Base-by-base conservation (phyloP, 2,329 filamentous ascomycete genomes). In the Microcera coccophila region DNA sequence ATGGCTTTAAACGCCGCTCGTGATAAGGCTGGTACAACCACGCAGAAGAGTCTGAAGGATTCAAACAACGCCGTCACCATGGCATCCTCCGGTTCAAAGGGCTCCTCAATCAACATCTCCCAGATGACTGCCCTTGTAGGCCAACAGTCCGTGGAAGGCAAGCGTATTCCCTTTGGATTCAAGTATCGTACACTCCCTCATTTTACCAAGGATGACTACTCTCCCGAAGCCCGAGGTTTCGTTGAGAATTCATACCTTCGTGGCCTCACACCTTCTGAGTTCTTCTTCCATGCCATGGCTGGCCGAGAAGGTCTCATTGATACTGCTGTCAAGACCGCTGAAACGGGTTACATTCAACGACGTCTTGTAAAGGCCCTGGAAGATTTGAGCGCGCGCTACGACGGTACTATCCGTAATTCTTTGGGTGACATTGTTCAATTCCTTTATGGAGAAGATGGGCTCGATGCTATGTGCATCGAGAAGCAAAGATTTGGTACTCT, bases 281-380 rank as follows among this genome's bases (percentile, higher is more conserved):
- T 98, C 72, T 98, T 96, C 74, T 98, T 98, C 78, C 93, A 98
- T 79, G 93, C 93, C 62, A 98, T 98, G 93, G 93, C 93, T 76
- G 93, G 93, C 89, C 84, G 93, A 74, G 93, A 98, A 71, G 93
- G 93, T 95, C 78, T 98, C 42, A 98, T 98, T 58, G 93, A 98
- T 78, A 98, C 93, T 39, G 93, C 93, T 54, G 94, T 98, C 70
- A 98, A 98, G 79, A 98, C 93, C 53, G 93, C 93, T 16, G 94
- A 98, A 69, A 98, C 94, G 44, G 93, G 93, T 70, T 98, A 98
- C 66, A 98, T 98, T 53, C 94, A 98, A 69, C 88, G 93, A 71
- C 90, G 94, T 75, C 79, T 98, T 35, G 93, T 98, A 61, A 98
- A 98, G 71, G 94, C 94, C 10, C 79, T 98, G 3, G 93, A 98